These are phyloP conservation scores for Kodamaea sp. DNA, from an alignment of 1,139 yeast species.

Conservation along the genomic window DNA sequence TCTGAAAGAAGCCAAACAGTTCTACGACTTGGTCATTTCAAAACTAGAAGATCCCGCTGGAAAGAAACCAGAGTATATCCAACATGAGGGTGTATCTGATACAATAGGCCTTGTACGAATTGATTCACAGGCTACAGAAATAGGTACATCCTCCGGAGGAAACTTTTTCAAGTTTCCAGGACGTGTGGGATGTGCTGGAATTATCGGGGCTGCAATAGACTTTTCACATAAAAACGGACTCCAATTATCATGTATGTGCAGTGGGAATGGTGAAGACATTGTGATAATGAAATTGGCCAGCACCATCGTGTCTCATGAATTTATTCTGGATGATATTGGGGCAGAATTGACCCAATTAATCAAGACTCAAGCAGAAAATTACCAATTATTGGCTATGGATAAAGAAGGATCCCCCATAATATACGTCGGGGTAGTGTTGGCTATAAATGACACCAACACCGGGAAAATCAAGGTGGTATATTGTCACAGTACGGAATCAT, in stretches of 20 bases:
- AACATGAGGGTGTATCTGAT: conserved; percentile 21
- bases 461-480: conserved; percentile 26
- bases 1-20: conserved; percentile 17
- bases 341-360: conserved; percentile 6
- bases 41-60: conserved; percentile 7
- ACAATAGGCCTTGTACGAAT: conserved; percentile 35
- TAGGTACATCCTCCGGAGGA: conserved; percentile 55
- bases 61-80: background rate
- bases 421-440: conserved; percentile 37
- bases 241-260: conserved; percentile 45
- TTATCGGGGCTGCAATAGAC: conserved; percentile 48
- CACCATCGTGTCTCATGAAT: conserved; percentile 19
- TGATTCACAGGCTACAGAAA: conserved; percentile 14
- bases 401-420: conserved; percentile 13
- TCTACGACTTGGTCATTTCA: conserved; percentile 16
- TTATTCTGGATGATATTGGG: conserved; percentile 4
- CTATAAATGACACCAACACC: conserved; percentile 17
- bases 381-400: conserved; percentile 11
- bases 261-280: conserved; percentile 61
- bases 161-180: conserved; percentile 51
- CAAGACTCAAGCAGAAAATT: conserved; percentile 3
- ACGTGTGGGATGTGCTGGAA: conserved; percentile 55
- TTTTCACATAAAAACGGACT: conserved; percentile 13
- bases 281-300: conserved; percentile 42
- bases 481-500: conserved; percentile 47